A percentile compares a stretch with the other conserved stretches of the same genome.
Evolutionary conservation across 805 yeast genomes (phyloP).

Genomic region (Myxozyma sirexii): DNA sequence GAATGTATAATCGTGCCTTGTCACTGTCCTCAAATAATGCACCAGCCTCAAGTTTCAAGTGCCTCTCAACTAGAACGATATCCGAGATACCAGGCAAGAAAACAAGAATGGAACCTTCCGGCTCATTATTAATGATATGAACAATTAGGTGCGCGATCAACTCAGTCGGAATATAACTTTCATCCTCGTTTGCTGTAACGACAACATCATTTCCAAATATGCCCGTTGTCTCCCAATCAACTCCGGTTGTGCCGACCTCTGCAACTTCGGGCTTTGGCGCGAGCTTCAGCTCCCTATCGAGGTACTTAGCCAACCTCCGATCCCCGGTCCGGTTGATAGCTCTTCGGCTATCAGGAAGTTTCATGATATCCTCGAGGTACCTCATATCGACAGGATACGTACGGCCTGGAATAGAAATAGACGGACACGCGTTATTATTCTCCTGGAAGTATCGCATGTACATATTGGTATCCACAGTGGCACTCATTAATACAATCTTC

Average conservation of each 20-base stretch:
- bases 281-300: neutral
- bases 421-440: slow-evolving; percentile 48
- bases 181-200: slow-evolving; percentile 3
- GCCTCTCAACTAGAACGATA: slow-evolving; percentile 15
- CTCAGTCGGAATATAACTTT: slow-evolving; percentile 24
- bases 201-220: slow-evolving; percentile 11
- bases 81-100: slow-evolving; percentile 36
- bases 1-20: slow-evolving; percentile 18
- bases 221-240: slow-evolving; percentile 25
- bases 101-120: slow-evolving; percentile 34
- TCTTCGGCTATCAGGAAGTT: neutral
- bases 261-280: neutral
- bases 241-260: neutral
- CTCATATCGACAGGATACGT: slow-evolving; percentile 86
- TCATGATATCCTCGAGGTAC: slow-evolving; percentile 63
- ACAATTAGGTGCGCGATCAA: slow-evolving; percentile 23
- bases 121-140: slow-evolving; percentile 6
- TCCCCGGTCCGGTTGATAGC: neutral
- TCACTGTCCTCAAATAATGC: neutral
- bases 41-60: neutral
- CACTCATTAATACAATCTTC: slow-evolving; percentile 69
- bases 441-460: slow-evolving; percentile 65
- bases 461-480: slow-evolving; percentile 48
- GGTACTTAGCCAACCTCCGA: neutral
- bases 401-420: slow-evolving; percentile 85